Percentiles rank a stretch among this genome's conserved stretches.
Conservation (phyloP, 2,329 filamentous ascomycete species). For the Epichloe hybrida region DNA sequence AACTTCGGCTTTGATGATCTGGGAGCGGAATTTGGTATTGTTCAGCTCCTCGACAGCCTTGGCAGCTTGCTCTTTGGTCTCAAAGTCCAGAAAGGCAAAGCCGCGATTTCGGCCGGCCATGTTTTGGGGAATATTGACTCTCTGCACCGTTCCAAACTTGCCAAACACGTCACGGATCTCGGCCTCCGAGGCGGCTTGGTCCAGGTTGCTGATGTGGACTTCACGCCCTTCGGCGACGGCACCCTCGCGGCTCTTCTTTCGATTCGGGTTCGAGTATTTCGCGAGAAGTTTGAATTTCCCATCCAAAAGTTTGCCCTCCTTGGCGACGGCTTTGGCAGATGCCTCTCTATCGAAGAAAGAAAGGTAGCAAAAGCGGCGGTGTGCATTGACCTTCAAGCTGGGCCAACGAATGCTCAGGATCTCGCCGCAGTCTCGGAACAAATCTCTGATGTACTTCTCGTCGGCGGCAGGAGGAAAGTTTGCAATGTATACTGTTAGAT, state of each 20-base stretch:
- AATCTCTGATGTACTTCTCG: slow-evolving; percentile 50
- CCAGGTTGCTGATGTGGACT: slow-evolving; percentile 61
- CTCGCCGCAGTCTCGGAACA: slow-evolving; percentile 66
- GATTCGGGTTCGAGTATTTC: slow-evolving; percentile 72
- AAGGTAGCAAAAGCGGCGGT: slow-evolving; percentile 89
- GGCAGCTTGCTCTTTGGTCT: slow-evolving; percentile 54
- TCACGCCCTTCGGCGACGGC: slow-evolving; percentile 80
- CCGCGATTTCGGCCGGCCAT: slow-evolving; percentile 59
- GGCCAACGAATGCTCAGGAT: slow-evolving; percentile 81
- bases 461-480: slow-evolving; percentile 76
- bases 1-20: slow-evolving; percentile 53
- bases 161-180: slow-evolving; percentile 60
- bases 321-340: slow-evolving; percentile 55
- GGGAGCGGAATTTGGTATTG: slow-evolving; percentile 53
- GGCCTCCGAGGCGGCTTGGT: slow-evolving; percentile 46
- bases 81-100: slow-evolving; percentile 68
- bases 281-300: slow-evolving; percentile 56
- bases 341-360: slow-evolving; percentile 63
- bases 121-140: slow-evolving; percentile 56
- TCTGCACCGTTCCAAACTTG: slow-evolving; percentile 62
- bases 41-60: slow-evolving; percentile 55
- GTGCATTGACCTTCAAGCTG: slow-evolving; percentile 76
- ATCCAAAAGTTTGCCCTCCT: slow-evolving; percentile 59
- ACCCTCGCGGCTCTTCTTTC: slow-evolving; percentile 66
- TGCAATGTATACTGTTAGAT: slow-evolving; percentile 74